Evolutionary conservation across 179 eudicot species (phyloP).

Genomic region (Silene noctiflora): DNA sequence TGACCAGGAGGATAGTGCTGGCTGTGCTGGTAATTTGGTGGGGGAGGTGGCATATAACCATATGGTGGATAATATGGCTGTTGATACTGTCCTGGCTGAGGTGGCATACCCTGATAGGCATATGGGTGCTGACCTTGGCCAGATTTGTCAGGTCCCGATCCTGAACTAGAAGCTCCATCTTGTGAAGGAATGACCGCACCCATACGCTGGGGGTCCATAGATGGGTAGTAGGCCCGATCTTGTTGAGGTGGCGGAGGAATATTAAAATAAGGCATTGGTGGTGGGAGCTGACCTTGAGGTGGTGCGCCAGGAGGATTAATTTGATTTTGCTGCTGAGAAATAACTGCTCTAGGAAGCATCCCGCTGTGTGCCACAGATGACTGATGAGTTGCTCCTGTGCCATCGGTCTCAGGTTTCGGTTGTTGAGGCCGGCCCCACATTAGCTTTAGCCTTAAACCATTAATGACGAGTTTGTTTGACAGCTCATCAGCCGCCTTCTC

Average conservation of each 20-base stretch:
- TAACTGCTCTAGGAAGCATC: constrained; percentile 80
- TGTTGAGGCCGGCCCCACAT: constrained; percentile 97
- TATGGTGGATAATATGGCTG: constrained; percentile 68
- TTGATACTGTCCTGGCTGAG: constrained; percentile 57
- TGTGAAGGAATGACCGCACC: constrained; percentile 74
- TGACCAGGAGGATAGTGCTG: constrained; percentile 36
- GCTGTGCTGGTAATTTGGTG: constrained; percentile 43
- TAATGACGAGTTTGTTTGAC: constrained; percentile 79
- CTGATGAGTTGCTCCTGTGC: constrained; percentile 49
- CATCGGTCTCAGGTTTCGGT: constrained; percentile 60
- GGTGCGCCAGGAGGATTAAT: constrained; percentile 58
- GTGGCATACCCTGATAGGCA: constrained; percentile 49
- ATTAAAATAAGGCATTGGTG: constrained; percentile 66
- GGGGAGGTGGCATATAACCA: constrained; percentile 67
- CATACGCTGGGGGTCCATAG: constrained; percentile 99
- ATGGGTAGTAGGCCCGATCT: constrained; percentile 71
- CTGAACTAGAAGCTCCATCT: constrained; percentile 56
- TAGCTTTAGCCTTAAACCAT: constrained; percentile 82
- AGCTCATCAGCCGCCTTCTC: constrained; percentile 98
- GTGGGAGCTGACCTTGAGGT: constrained; percentile 45
- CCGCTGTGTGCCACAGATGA: constrained; percentile 76
- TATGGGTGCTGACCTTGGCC: constrained; percentile 46
- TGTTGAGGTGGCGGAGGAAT: constrained; percentile 77
- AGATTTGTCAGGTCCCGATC: constrained; percentile 43
- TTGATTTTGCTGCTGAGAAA: constrained; percentile 85